Conservation (phyloP, 805 yeast species). For the Brettanomyces custersianus region DNA sequence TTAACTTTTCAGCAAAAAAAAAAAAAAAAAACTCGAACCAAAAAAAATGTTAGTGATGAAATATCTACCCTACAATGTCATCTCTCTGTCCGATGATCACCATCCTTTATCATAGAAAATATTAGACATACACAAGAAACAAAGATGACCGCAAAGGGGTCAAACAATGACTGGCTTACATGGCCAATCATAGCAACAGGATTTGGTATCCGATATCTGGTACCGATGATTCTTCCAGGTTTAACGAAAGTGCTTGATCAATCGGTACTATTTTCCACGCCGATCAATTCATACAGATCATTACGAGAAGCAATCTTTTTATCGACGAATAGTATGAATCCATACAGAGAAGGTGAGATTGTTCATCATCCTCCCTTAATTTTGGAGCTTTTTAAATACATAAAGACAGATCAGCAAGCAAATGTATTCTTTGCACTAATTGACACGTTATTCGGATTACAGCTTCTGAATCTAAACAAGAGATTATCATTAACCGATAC, state of each 20-base stretch:
- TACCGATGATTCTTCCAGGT: conserved; percentile 23
- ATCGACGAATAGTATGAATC: conserved; percentile 43
- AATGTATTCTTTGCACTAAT: conserved; percentile 41
- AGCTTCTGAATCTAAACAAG: conserved; percentile 40
- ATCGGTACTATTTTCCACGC: conserved; percentile 63
- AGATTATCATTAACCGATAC: conserved; percentile 22
- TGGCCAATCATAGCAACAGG: conserved; percentile 14
- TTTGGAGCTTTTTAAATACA: conserved; percentile 37
- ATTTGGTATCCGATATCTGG: conserved; percentile 15
- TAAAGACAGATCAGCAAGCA: conserved; percentile 15
- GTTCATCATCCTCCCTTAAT: conserved; percentile 80
- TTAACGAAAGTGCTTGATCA: conserved; percentile 30
- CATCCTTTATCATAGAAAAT: too few relatives aligned
- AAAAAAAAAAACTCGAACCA: too few relatives aligned
- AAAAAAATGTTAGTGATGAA: too few relatives aligned
- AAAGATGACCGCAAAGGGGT: conserved; percentile 5
- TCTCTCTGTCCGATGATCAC: too few relatives aligned
- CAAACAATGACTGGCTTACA: conserved; percentile 4
- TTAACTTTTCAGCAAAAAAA: too few relatives aligned
- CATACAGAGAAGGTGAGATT: conserved; percentile 72
- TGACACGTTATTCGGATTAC: conserved; percentile 51
- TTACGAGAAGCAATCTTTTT: conserved; percentile 62
- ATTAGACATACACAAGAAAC: conserved; percentile 5
- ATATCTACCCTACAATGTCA: too few relatives aligned
- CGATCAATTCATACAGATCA: conserved; percentile 59